Conservation (phyloP, 331 rosid genomes). For the Phaseolus coccineus region DNA sequence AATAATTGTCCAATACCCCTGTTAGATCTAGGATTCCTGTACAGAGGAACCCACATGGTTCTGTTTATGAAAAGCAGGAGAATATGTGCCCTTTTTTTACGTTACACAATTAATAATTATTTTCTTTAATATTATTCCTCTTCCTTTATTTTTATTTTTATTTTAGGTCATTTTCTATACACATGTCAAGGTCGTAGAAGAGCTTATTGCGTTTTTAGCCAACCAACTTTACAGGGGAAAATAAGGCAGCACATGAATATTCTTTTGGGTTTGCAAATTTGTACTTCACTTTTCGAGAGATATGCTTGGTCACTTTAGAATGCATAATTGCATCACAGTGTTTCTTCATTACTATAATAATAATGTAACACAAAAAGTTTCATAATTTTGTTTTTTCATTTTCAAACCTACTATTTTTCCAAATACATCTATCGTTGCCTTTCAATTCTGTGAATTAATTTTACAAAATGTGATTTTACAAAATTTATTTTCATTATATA, state of each 20-base stretch:
- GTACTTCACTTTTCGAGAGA: conserved; percentile 46
- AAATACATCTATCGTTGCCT: background rate
- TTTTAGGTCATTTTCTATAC: conserved; percentile 50
- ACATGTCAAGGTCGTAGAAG: conserved; percentile 51
- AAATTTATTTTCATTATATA: no score
- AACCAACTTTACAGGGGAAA: conserved; percentile 47
- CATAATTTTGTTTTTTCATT: conserved; percentile 11
- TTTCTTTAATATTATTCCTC: conserved; percentile 40
- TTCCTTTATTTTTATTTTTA: conserved; percentile 29
- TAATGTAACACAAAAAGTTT: background rate
- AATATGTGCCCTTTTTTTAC: conserved; percentile 63
- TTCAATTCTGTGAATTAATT: background rate
- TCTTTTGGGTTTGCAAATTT: conserved; percentile 58
- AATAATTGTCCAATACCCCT: conserved; percentile 48
- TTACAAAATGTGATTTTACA: background rate
- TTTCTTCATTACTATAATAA: conserved; percentile 32
- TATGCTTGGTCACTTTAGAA: conserved; percentile 42
- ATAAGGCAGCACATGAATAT: conserved; percentile 56
- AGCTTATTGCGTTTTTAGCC: conserved; percentile 47
- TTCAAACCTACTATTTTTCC: background rate
- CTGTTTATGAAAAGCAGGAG: conserved; percentile 72
- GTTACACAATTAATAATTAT: conserved; percentile 33
- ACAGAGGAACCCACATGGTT: conserved; percentile 74
- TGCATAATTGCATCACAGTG: conserved; percentile 45
- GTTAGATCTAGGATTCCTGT: conserved; percentile 74